Conservation (phyloP, 768 basidiomycete genomes). For the Panus rudis region DNA sequence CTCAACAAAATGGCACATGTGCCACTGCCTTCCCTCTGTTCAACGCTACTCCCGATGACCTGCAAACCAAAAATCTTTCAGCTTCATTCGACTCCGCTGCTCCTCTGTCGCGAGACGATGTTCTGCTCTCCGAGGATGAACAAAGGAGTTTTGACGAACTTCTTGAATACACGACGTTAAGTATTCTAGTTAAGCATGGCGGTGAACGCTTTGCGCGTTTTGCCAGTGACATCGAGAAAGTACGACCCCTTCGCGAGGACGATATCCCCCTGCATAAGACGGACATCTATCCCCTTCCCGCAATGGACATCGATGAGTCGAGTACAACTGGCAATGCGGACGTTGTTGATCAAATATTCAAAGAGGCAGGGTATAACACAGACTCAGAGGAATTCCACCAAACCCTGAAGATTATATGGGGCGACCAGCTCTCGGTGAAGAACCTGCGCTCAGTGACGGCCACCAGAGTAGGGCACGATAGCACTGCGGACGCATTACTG, state of each 20-base stretch:
- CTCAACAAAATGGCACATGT: conserved; percentile 32
- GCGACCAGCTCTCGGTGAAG: conserved; percentile 33
- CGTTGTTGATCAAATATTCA: conserved; percentile 22
- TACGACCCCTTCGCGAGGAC: conserved; percentile 14
- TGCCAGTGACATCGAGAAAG: conserved; percentile 10
- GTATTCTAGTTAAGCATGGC: conserved; percentile 24
- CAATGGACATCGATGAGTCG: conserved; percentile 32
- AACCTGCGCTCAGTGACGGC: conserved; percentile 24
- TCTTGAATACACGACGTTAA: conserved; percentile 22
- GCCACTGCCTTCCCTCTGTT: conserved; percentile 24
- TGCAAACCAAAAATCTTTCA: conserved; percentile 15
- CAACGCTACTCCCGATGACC: conserved; percentile 16
- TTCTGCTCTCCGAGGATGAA: conserved; percentile 20
- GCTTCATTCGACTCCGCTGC: conserved; percentile 16
- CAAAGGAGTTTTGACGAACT: conserved; percentile 3
- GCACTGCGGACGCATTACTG: conserved; percentile 16
- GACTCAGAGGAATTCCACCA: too few relatives aligned
- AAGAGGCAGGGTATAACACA: conserved; percentile 22
- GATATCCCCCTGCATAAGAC: conserved; percentile 28
- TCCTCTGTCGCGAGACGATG: conserved; percentile 20
- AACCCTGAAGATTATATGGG: conserved; percentile 15
- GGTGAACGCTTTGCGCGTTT: conserved; percentile 15
- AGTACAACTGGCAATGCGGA: conserved; percentile 30
- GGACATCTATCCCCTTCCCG: conserved; percentile 20
- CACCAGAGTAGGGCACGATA: conserved; percentile 29